Base-by-base conservation (phyloP, 2,329 filamentous ascomycete genomes). In the Metarhizium robertsii region DNA sequence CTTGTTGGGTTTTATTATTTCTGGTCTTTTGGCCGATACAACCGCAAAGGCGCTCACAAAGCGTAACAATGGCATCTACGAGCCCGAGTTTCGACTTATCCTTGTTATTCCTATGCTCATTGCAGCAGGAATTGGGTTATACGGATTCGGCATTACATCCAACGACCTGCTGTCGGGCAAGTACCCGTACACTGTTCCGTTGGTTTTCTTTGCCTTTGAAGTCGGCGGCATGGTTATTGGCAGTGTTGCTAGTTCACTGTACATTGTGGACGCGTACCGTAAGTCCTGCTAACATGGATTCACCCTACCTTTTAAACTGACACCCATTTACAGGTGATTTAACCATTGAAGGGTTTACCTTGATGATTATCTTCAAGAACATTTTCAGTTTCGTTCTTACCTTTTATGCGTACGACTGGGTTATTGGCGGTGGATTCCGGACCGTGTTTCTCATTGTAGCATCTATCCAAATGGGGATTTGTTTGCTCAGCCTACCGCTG, bases 231-330 rank as follows among this genome's bases (percentile, higher is more conserved):
- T 96, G 90, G 90, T 96, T 0, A 85, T 95, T 65, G 92, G 92
- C 1, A 90, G 92, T 2, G 90, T 96, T 2, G 86, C 89, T 2
- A 88, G 85, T 58, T 88, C 89, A 1, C 74, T 96, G 29, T 97
- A 97, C 66, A 87, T 96, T 65, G 88, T 96, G 7, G 92, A 96
- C 72, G 92, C 92, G 0, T 92, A 96, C 71, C 86, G 91, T 87
- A 73, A 45, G 42, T 42, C 32, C 50, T 52, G 13, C 32, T 32
- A 18, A 42, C 6, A 20, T 38, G 43, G 34, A 63, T 64, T 16
- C 62, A 40, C 38, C 38, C 38, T 16, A 13, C 3, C 38, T 45
- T 20, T n/a, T 1, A 7, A 25, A 46, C 57, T 36, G 8, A 45
- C 16, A 3, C 1, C 10, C 6, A 10, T 10, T 18, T 20, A 40